Evolutionary conservation across 768 basidiomycete genomes (phyloP).

Genomic region (Arthromyces matolae): DNA sequence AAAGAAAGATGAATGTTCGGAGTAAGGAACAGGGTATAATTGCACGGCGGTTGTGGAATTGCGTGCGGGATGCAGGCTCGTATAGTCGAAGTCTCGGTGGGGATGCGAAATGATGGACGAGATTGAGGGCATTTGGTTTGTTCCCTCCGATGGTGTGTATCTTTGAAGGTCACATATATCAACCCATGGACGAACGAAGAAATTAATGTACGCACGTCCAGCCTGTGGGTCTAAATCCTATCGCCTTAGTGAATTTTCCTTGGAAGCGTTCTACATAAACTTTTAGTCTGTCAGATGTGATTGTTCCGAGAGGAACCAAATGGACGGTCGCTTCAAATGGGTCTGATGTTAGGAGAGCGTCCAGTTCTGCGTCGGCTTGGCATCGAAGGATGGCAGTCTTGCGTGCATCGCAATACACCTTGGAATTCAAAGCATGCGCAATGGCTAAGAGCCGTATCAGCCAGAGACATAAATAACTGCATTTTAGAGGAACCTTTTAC

Average conservation of each 20-base stretch:
- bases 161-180: no score
- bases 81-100: conserved; percentile 62
- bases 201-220: conserved; percentile 78
- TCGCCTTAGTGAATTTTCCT: conserved; percentile 61
- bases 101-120: conserved; percentile 66
- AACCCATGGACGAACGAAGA: not conserved
- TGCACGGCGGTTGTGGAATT: conserved; percentile 69
- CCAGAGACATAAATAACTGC: not conserved
- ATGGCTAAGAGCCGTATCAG: conserved; percentile 51
- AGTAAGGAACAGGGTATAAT: conserved; percentile 86
- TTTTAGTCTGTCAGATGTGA: conserved; percentile 74
- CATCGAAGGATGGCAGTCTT: conserved; percentile 83
- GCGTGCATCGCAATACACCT: conserved; percentile 84
- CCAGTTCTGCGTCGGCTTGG: conserved; percentile 79
- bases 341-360: conserved; percentile 71
- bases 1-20: conserved; percentile 94
- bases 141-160: conserved; percentile 63
- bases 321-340: conserved; percentile 80
- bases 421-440: conserved; percentile 74
- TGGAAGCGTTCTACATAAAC: conserved; percentile 74
- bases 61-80: conserved; percentile 62
- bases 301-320: conserved; percentile 71
- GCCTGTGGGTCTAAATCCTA: conserved; percentile 92
- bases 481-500: conserved; percentile 68
- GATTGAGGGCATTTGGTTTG: conserved; percentile 60